Base-by-base conservation (phyloP, 2,329 filamentous ascomycete genomes). In the Zymoseptoria tritici region DNA sequence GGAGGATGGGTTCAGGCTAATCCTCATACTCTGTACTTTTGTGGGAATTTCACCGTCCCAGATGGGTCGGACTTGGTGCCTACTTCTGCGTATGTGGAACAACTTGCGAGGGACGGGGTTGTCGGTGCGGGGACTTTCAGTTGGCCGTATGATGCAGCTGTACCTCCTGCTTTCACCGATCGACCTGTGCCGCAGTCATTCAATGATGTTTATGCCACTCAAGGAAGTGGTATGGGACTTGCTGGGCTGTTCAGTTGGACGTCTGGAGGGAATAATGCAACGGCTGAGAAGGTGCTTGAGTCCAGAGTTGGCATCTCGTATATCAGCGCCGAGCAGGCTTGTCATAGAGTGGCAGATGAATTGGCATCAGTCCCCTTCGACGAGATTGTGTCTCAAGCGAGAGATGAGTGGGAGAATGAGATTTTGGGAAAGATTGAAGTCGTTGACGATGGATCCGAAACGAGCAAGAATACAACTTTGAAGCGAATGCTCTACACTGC, bases 1-100 rank as follows among this genome's bases (percentile, higher is more conserved):
- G 78, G 76, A 46, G 79, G 78, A 0, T 80, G 76, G 75, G 74
- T 74, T 20, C 74, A 75, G 61, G 75, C 77, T 60, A 75, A 76
- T 9, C 73, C 74, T 5, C 78, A 75, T 54, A 76, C 73, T 1
- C 70, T 79, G 3, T 79, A 75, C 61, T 79, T 79, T 60, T 79
- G 77, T 21, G 76, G 74, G 3, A 71, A 76, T 26, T 66, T 66
- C 52, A 62, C 19, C 29, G 53, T 53, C 20, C 56, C 57, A 2
- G 50, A 21, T 8, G 20, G 20, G 50, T 52, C 21, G n/a, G 56
- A 55, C 22, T 20, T 64, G 20, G 31, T 49, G 29, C 56, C 60
- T 4, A 62, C 56, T 2, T 22, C 55, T 55, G 62, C 55, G 9
- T 66, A 66, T 24, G 61, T 65, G 4, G 55, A 53, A 29, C 56